Conservation (phyloP, 768 basidiomycete species). For the Coprinopsis marcescibilis region DNA sequence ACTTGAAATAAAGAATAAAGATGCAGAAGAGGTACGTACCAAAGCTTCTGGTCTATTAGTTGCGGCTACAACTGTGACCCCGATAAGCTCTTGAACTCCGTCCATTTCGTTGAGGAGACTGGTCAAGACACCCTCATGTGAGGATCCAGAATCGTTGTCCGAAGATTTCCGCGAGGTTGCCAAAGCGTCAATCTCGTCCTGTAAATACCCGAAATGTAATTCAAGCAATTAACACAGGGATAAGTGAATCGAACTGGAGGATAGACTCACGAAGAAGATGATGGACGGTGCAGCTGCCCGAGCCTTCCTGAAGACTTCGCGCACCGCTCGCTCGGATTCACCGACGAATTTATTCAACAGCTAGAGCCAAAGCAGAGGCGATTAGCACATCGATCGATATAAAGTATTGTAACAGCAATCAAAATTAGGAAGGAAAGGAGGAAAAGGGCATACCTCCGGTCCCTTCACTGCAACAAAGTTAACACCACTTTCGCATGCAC, state of each 20-base stretch:
- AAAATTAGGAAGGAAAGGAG: no score
- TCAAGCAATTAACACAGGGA: slow-evolving; percentile 1
- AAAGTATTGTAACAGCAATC: no score
- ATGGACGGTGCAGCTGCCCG: slow-evolving; percentile 92
- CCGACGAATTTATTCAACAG: slow-evolving; percentile 95
- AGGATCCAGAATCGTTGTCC: slow-evolving; percentile 45
- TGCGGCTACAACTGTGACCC: slow-evolving; percentile 94
- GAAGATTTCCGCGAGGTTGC: slow-evolving; percentile 70
- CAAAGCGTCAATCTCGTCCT: slow-evolving; percentile 98
- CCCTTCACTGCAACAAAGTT: slow-evolving; percentile 98
- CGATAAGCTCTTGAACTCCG: slow-evolving; percentile 89
- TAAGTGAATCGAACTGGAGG: background rate
- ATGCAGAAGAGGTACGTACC: slow-evolving; percentile 24
- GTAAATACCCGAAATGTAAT: background rate
- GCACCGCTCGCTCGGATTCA: slow-evolving; percentile 91
- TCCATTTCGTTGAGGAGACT: slow-evolving; percentile 98
- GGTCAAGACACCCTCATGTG: slow-evolving; percentile 87
- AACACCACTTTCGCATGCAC: slow-evolving; percentile 89
- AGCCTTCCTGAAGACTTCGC: slow-evolving; percentile 94
- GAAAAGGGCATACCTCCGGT: slow-evolving; percentile 65
- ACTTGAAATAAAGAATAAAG: slow-evolving; percentile 1
- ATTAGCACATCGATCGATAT: background rate
- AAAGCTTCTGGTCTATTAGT: slow-evolving; percentile 95
- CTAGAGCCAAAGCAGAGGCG: slow-evolving; percentile 37
- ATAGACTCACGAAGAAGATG: slow-evolving; percentile 74